phyloP scores from a whole-genome alignment of 192 early-diverging fungal genomes.

The Coemansia sp. region DNA sequence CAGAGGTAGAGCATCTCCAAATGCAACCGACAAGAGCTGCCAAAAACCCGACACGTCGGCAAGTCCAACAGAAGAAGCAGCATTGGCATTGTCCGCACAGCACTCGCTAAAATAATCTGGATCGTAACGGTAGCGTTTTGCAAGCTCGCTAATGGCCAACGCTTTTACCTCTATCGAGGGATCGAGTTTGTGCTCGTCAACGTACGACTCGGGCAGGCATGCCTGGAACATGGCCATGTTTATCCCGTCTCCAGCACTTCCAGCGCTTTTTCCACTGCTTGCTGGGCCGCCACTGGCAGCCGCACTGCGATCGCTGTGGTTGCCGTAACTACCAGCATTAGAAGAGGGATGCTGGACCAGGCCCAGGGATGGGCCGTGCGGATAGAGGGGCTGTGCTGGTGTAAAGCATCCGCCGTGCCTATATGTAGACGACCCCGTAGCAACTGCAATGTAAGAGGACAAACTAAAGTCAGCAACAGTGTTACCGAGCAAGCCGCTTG shows the following conservation, averaged over 20 bases:
- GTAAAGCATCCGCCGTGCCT: background rate
- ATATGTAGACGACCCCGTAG: conserved; percentile 16
- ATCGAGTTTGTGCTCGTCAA: conserved; percentile 43
- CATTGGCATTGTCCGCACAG: conserved; percentile 30
- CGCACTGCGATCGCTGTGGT: conserved; percentile 1
- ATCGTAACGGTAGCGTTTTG: conserved; percentile 49
- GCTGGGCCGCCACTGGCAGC: background rate
- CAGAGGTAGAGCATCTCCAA: conserved; percentile 42
- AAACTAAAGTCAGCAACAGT: conserved; percentile 37
- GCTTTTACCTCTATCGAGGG: conserved; percentile 13
- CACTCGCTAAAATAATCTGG: conserved; percentile 27
- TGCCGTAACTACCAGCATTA: background rate
- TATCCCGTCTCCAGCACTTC: background rate
- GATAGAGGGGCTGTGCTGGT: background rate
- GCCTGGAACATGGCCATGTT: conserved; percentile 24
- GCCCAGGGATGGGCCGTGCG: conserved; percentile 1
- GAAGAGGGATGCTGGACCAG: background rate
- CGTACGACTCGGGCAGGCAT: conserved; percentile 36
- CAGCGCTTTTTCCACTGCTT: conserved; percentile 5
- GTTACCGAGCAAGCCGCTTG: conserved; percentile 26
- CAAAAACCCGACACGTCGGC: conserved; percentile 41
- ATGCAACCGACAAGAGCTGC: conserved; percentile 35
- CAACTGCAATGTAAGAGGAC: conserved; percentile 26
- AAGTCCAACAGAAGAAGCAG: conserved; percentile 15
- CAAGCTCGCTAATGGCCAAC: conserved; percentile 26